Conservation (phyloP, 495 filamentous ascomycete genomes). For the Pyrenula massariospora region DNA sequence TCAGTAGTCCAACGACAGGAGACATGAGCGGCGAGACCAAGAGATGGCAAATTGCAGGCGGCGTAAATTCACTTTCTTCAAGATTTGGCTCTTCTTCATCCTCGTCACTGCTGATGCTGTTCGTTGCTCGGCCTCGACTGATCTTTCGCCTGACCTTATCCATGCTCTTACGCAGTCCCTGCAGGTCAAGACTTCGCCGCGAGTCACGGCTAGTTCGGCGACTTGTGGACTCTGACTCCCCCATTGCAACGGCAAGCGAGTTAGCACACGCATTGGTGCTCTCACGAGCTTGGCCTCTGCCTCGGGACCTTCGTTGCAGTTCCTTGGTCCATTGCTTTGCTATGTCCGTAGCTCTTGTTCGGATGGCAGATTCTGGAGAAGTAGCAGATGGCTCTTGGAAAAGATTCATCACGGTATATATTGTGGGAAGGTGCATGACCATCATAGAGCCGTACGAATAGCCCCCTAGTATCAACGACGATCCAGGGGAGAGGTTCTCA, state of each 20-base stretch:
- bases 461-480: constrained; percentile 48
- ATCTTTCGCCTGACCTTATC: constrained; percentile 6
- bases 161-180: constrained; percentile 7
- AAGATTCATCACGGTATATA: constrained; percentile 41
- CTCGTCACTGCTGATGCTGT: constrained; percentile 8
- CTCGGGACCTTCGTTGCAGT: constrained; percentile 11
- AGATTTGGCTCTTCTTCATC: constrained; percentile 2
- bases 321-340: constrained; percentile 39
- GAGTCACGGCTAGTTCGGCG: constrained; percentile 6
- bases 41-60: constrained; percentile 48
- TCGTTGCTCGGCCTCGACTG: constrained; percentile 1
- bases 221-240: constrained; percentile 7
- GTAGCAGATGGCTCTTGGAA: constrained; percentile 41
- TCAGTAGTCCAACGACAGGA: constrained; percentile 45
- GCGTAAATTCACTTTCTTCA: constrained; percentile 5
- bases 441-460: constrained; percentile 91
- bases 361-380: constrained; percentile 50
- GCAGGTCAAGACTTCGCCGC: constrained; percentile 11
- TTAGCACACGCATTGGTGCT: background rate
- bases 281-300: background rate
- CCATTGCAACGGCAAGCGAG: constrained; percentile 3
- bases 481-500: background rate
- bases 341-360: constrained; percentile 51
- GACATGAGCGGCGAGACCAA: constrained; percentile 71
- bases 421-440: constrained; percentile 54